Base-by-base conservation (phyloP, 371 early-diverging fungal genomes). In the Chytridium lagenaria region DNA sequence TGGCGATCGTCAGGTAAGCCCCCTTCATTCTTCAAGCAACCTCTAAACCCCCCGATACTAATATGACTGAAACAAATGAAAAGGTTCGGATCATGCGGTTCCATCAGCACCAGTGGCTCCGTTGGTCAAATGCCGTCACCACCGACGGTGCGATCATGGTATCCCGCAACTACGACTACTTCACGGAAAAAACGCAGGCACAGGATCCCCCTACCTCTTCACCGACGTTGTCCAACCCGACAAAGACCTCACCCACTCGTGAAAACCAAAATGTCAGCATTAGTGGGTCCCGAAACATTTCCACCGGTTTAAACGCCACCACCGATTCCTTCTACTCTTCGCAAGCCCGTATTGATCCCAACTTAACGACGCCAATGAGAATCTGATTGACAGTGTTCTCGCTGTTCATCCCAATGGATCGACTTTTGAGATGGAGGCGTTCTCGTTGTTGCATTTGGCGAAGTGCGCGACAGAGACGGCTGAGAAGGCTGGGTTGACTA, bases 371-470 rank as follows among this genome's bases (percentile, higher is more conserved):
- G 85, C 84, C 49, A 98, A 96, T 81, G 79, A 86, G 19, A 67
- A 77, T 0, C 79, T 95, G 10, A 74, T 98, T 39, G 76, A 79
- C 2, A 70, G 82, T 37, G 37, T 91, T 36, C 68, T 65, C 0
- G 67, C 73, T 10, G 72, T 78, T n/a, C 84, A 89, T 69, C 93
- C 92, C 22, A 80, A 84, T 19, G 88, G 89, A 0, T 78, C 86
- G 64, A 92, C 92, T 0, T 79, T 96, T 26, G 96, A 98, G 80
- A 98, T 98, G 98, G 98, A 98, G 80, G 89, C 91, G 0, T 93
- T 89, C 67, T 90, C 89, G 88, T 76, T 97, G 49, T 91, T 92
- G 83, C 96, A 96, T 75, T 77, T 96, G 39, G 95, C 96, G 19
- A 38, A 51, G 59, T 80, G 77, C 68, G 23, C 66, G 16, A 55